Evolutionary conservation across 169 alveolate species (phyloP).

Genomic region (Sarcocystis neurona): DNA sequence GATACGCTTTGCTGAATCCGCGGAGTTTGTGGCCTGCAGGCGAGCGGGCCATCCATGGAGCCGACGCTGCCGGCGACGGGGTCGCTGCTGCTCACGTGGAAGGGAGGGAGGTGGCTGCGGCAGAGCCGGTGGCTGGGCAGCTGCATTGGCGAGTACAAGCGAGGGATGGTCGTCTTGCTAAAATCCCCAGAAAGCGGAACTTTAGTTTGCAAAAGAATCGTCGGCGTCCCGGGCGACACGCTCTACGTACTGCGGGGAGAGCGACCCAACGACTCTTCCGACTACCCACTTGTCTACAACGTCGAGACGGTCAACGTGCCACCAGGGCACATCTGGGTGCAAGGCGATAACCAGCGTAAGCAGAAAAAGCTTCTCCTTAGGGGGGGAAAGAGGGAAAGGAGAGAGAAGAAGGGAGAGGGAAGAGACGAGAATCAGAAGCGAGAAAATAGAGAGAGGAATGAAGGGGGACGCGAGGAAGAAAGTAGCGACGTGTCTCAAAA

Average conservation of each 20-base stretch:
- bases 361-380: no score
- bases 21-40: background rate
- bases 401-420: no score
- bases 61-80: conserved; percentile 12
- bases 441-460: no score
- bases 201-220: conserved; percentile 10
- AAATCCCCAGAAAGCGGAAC: background rate
- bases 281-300: background rate
- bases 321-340: conserved; percentile 27
- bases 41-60: conserved; percentile 18
- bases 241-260: background rate
- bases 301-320: conserved; percentile 12
- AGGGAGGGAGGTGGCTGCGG: background rate
- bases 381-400: no score
- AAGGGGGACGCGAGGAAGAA: no score
- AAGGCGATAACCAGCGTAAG: conserved; percentile 31
- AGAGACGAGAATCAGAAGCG: no score
- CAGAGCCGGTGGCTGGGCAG: background rate
- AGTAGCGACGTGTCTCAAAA: no score
- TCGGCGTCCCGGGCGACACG: conserved; percentile 29
- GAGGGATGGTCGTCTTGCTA: conserved; percentile 9
- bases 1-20: no score
- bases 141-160: background rate
- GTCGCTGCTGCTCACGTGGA: background rate
- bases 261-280: background rate